These are phyloP conservation scores for Flaveria sonorensis DNA, from an alignment of 129 eudicot species.

Conservation along the genomic window DNA sequence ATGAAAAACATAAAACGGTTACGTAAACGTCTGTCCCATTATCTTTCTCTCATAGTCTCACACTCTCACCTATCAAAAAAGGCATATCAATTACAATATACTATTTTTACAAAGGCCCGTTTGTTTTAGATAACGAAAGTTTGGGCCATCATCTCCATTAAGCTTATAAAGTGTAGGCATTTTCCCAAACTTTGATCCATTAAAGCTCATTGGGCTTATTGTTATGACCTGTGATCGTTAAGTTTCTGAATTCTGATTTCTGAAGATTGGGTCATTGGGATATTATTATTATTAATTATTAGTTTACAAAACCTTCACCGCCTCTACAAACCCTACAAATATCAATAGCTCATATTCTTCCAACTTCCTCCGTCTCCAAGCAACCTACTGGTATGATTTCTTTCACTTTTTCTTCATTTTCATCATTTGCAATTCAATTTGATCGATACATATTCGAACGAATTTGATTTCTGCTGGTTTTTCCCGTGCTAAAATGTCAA, in stretches of 20 bases:
- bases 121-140: no score
- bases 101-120: no score
- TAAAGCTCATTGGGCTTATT: background rate
- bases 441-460: background rate
- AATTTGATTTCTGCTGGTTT: background rate
- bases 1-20: no score
- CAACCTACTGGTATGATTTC: background rate
- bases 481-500: background rate
- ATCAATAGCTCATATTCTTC: background rate
- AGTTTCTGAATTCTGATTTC: background rate
- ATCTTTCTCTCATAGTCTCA: no score
- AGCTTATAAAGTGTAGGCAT: no score
- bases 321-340: constrained; percentile 16
- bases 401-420: background rate
- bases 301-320: background rate
- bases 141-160: no score
- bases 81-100: no score
- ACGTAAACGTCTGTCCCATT: no score
- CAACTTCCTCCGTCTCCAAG: constrained; percentile 1
- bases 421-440: background rate
- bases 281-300: background rate
- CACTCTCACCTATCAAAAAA: no score
- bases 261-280: background rate
- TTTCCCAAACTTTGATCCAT: no score
- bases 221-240: background rate